These are phyloP conservation scores for Fusarium decemcellulare DNA, from an alignment of 2,329 filamentous ascomycete species.

Conservation along the genomic window DNA sequence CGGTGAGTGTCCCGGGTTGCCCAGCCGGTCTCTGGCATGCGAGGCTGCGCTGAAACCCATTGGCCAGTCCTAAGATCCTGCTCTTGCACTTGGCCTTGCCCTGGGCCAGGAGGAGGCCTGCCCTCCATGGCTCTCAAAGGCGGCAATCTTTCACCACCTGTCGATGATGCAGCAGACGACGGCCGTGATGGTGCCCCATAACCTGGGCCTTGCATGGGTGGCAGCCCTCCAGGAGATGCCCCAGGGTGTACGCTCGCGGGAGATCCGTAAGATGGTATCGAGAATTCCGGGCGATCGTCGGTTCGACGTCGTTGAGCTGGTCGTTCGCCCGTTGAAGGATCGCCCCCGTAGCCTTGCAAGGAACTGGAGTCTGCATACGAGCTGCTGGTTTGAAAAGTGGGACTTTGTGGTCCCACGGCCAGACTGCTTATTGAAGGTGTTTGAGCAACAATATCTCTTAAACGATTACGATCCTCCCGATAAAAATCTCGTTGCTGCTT, in stretches of 20 bases:
- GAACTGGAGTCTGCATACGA: constrained; percentile 58
- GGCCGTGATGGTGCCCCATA: constrained; percentile 57
- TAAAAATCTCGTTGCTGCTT: constrained; percentile 76
- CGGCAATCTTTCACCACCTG: constrained; percentile 61
- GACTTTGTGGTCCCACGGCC: constrained; percentile 68
- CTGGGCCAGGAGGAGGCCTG: constrained; percentile 40
- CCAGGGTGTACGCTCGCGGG: constrained; percentile 44
- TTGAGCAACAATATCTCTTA: constrained; percentile 75
- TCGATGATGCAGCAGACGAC: constrained; percentile 55
- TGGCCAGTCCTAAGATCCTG: constrained; percentile 55
- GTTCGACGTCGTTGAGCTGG: constrained; percentile 63
- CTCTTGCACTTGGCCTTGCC: constrained; percentile 50
- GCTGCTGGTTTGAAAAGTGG: constrained; percentile 54
- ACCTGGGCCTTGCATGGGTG: constrained; percentile 56
- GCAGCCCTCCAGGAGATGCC: constrained; percentile 55
- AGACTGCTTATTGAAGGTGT: constrained; percentile 70
- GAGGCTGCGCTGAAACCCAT: constrained; percentile 52
- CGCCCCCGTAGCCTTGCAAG: constrained; percentile 55
- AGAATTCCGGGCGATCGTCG: constrained; percentile 62
- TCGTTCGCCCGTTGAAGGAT: constrained; percentile 61
- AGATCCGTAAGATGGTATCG: constrained; percentile 57
- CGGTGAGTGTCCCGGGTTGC: constrained; percentile 49
- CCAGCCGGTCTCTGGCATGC: constrained; percentile 54
- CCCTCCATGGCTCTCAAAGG: constrained; percentile 63
- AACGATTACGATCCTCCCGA: constrained; percentile 78